Base-by-base conservation (phyloP, 768 basidiomycete genomes). In the Trametes maxima region DNA sequence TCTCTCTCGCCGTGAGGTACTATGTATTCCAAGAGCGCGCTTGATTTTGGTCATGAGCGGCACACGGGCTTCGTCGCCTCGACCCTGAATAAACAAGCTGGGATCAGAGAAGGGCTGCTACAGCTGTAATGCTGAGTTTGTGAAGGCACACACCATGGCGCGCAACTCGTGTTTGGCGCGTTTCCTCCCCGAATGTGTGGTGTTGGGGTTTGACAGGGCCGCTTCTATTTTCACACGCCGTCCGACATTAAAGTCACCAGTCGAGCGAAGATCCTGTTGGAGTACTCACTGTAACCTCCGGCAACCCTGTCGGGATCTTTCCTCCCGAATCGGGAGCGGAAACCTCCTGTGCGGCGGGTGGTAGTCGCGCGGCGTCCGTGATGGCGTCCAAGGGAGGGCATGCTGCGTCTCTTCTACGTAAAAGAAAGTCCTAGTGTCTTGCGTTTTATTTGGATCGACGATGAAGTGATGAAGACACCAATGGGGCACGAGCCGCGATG, bases 21-120 rank as follows among this genome's bases (percentile, higher is more conserved):
- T 80, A 13, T 77, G 77, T 43, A 84, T 82, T 7, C 82, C 84
- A n/a, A 85, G 68, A 0, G 79, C 71, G 33, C 79, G 80, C 66
- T 80, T 82, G 65, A 85, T 71, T 68, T 75, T 80, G 45, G 81
- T 82, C 79, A 82, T 77, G 55, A 85, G 67, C 16, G 81, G 73
- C 43, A 84, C 79, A 67, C 82, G 80, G 17, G 79, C 66, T 66
- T 74, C 72, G 35, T 63, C 59, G 16, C 74, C 75, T 42, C 76
- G 76, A 51, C 82, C 81, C 81, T 84, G 65, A 35, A 53, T 52
- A 13, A 11, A 37, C 49, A 21, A 17, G 35, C 19, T 16, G 17
- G 5, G 24, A 22, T 54, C 43, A 64, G 37, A 40, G 25, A 43
- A 33, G 35, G 42, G 22, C 24, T 14, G n/a, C 35, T 14, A 5